phyloP scores from a whole-genome alignment of 2,329 filamentous ascomycete genomes.

The Fusarium setosum region DNA sequence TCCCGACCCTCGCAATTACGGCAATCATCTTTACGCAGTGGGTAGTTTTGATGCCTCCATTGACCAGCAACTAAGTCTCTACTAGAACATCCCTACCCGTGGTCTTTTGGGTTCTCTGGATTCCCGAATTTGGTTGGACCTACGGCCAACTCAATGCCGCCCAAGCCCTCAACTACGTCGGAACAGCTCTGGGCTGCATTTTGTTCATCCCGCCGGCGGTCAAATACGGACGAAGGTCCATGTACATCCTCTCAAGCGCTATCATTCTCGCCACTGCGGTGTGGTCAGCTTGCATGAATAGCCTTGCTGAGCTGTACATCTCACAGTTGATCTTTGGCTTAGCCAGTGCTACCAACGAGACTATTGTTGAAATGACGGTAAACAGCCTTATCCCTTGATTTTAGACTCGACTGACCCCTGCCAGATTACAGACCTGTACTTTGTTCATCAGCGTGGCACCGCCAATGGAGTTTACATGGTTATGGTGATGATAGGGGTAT shows the following conservation, averaged over 20 bases:
- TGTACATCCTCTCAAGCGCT: constrained; percentile 41
- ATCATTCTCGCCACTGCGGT: constrained; percentile 28
- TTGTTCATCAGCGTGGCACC: constrained; percentile 43
- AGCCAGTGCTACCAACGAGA: constrained; percentile 49
- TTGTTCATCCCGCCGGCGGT: constrained; percentile 46
- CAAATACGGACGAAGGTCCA: constrained; percentile 45
- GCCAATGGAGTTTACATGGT: constrained; percentile 44
- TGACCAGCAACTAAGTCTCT: background rate
- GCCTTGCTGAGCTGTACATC: constrained; percentile 31
- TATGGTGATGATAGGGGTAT: constrained; percentile 42
- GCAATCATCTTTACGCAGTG: constrained; percentile 36
- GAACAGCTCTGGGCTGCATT: constrained; percentile 43
- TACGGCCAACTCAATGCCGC: constrained; percentile 35
- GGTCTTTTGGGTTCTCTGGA: constrained; percentile 44
- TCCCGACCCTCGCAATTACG: constrained; percentile 35
- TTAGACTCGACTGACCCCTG: background rate
- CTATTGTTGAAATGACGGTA: constrained; percentile 51
- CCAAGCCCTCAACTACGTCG: constrained; percentile 38
- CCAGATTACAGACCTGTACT: constrained; percentile 45
- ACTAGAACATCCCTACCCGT: constrained; percentile 34
- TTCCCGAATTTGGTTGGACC: constrained; percentile 38
- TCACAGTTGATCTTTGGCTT: constrained; percentile 45
- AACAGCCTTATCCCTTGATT: background rate
- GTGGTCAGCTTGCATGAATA: constrained; percentile 38
- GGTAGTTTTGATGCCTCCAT: too few relatives aligned